Base-by-base conservation (phyloP, 164 flowering plant genomes). In the Chimonanthus praecox region DNA sequence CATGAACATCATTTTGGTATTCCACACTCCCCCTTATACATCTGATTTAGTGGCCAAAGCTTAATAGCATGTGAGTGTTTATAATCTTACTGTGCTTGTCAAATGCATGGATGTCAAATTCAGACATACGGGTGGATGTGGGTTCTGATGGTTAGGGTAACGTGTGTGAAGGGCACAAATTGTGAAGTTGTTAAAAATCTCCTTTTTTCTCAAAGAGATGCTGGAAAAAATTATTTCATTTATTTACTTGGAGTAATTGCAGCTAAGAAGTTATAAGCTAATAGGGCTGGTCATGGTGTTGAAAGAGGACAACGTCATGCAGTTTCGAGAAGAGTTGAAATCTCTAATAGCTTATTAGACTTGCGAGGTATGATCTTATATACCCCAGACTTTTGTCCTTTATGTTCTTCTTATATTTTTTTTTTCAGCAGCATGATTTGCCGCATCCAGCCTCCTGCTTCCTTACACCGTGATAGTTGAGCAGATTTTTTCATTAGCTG, bases 231-330 rank as follows among this genome's bases (percentile, higher is more conserved):
- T 45, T n/a, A 45, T 3, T 4, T 16, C 67, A 44, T n/a, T 45
- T 6, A 47, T 44, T 18, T 46, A 47, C 1, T 67, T 4, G 62
- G 49, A 44, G 47, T 18, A 33, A 7, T 58, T 86, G 83, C 98
- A 94, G 98, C 84, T 92, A n/a, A 86, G 71, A 74, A 83, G 86
- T 81, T 92, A 92, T 83, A 80, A 72, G 71, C 74, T 69, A 62
- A 84, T 73, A 81, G 93, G 98, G 43, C 72, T 91, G 33, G 90
- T 90, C 69, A 88, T 95, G 93, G 92, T 84, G n/a, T 72, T 95
- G 21, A 83, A 88, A 75, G 91, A 89, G 58, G 82, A 85, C 20
- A 87, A 88, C 78, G 58, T 88, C 18, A 47, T 87, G 0, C 51
- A 68, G 47, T 91, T 91, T 80, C 86, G 87, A 1, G 50, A 87